Percentiles rank a stretch among this genome's conserved stretches.
Conservation (phyloP, 345 rosid species). For the Noccaea bulbosa region DNA sequence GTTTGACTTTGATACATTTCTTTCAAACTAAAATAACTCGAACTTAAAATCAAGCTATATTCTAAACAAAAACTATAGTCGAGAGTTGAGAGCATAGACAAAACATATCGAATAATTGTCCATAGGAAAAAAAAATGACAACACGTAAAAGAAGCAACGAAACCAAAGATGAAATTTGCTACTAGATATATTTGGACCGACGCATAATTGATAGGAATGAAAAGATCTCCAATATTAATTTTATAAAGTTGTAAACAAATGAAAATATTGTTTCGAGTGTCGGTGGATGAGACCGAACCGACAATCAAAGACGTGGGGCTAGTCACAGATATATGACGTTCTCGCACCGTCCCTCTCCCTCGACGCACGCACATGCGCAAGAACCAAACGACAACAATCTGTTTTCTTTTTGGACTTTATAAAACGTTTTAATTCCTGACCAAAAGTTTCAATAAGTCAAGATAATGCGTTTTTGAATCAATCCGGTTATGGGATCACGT, state of each 20-base stretch:
- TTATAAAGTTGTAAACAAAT: conserved; percentile 21
- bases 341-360: conserved; percentile 38
- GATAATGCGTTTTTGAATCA: not conserved
- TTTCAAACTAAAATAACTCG: conserved; percentile 4
- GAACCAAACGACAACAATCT: conserved; percentile 32
- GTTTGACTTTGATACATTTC: conserved; percentile 14
- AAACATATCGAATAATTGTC: conserved; percentile 26
- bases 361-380: conserved; percentile 41
- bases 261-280: conserved; percentile 30
- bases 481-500: conserved; percentile 16
- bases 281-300: conserved; percentile 48
- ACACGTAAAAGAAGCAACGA: conserved; percentile 33
- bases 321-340: conserved; percentile 40
- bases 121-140: conserved; percentile 28
- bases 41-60: conserved; percentile 6
- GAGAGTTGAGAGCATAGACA: not conserved
- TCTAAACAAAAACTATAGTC: not conserved
- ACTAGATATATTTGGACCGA: conserved; percentile 36
- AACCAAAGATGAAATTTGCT: conserved; percentile 38
- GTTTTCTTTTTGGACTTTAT: conserved; percentile 37
- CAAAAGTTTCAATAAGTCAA: conserved; percentile 3
- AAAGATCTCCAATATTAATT: not conserved
- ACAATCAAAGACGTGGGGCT: conserved; percentile 48
- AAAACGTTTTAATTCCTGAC: conserved; percentile 8
- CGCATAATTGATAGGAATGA: conserved; percentile 31